These are phyloP conservation scores for Apiotrichum siamense DNA, from an alignment of 1,284 basidiomycete genomes.

Conservation along the genomic window DNA sequence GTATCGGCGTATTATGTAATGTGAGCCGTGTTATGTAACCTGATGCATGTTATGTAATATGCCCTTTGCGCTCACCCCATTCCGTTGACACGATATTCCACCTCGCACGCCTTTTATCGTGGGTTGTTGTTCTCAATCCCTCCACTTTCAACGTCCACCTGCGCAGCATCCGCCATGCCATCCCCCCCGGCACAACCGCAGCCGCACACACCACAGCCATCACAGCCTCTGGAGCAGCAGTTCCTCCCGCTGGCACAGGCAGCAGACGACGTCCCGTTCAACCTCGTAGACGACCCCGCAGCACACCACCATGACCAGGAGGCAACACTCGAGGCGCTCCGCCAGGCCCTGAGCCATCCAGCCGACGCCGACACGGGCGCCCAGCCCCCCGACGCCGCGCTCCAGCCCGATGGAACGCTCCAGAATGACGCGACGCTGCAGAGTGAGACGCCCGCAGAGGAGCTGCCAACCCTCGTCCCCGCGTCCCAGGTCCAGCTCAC, in stretches of 20 bases:
- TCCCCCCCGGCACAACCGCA: background rate
- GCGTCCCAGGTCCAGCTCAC: slow-evolving; percentile 18
- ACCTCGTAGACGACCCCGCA: slow-evolving; percentile 12
- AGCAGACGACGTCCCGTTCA: slow-evolving; percentile 14
- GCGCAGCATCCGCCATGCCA: background rate
- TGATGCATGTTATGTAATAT: background rate
- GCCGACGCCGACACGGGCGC: background rate
- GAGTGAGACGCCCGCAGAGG: background rate
- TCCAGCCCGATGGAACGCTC: background rate
- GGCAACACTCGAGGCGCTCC: slow-evolving; percentile 31
- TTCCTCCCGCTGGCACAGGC: slow-evolving; percentile 7
- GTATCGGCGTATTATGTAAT: background rate
- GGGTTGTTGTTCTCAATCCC: background rate
- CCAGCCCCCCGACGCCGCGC: background rate
- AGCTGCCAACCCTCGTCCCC: slow-evolving; percentile 13
- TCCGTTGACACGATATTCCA: too few species aligned
- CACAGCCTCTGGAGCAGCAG: slow-evolving; percentile 3
- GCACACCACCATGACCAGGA: slow-evolving; percentile 24
- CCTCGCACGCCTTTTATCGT: too few species aligned
- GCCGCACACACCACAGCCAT: background rate
- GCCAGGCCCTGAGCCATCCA: slow-evolving; percentile 25
- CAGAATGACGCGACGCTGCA: background rate
- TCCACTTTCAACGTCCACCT: slow-evolving; percentile 12
- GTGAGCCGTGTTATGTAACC: background rate
- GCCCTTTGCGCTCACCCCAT: too few species aligned